Evolutionary conservation across 2,329 filamentous ascomycete species (phyloP).

Genomic region (Pyrenochaeta sp.): DNA sequence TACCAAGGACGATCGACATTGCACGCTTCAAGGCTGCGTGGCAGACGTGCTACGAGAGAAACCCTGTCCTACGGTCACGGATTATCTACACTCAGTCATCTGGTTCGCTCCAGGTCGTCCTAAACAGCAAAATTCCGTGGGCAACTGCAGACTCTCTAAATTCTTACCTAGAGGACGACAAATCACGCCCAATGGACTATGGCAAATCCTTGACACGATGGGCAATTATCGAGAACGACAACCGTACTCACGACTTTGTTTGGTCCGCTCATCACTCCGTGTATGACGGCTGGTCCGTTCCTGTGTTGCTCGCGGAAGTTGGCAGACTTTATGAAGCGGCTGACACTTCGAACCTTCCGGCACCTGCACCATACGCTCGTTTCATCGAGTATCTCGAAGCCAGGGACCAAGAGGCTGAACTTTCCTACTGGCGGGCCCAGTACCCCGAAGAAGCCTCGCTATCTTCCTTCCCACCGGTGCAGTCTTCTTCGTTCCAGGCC

Average conservation of each 20-base stretch:
- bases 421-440: too few relatives aligned
- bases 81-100: not conserved
- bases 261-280: not conserved
- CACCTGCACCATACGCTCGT: too few relatives aligned
- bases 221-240: not conserved
- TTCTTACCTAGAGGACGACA: not conserved
- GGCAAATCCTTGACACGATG: not conserved
- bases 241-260: not conserved
- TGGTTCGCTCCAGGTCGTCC: not conserved
- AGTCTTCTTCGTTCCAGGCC: too few relatives aligned
- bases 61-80: not conserved
- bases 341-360: too few relatives aligned
- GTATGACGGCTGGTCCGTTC: not conserved
- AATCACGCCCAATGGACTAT: not conserved
- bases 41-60: not conserved
- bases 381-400: too few relatives aligned
- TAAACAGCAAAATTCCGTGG: not conserved
- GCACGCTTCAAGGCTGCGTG: not conserved
- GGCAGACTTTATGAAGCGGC: too few relatives aligned
- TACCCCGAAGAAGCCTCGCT: too few relatives aligned
- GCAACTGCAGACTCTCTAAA: not conserved
- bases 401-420: too few relatives aligned
- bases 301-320: too few relatives aligned
- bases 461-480: too few relatives aligned
- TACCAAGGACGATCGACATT: constrained; percentile 47